phyloP scores from a whole-genome alignment of 352 stramenopile species.

The Pythium phragmiticola region DNA sequence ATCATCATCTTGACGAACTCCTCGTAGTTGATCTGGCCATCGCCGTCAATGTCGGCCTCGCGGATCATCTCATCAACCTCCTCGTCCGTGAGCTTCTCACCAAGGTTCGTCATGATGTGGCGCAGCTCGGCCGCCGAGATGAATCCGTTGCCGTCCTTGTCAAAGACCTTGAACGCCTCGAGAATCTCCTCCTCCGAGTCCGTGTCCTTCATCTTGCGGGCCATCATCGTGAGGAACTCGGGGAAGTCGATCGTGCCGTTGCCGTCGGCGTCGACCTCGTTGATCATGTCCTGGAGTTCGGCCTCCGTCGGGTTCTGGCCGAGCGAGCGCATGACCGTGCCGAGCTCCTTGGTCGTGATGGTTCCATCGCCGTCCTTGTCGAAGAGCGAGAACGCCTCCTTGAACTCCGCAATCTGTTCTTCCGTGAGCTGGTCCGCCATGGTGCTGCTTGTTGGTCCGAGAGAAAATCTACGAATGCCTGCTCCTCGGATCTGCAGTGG shows the following conservation, averaged over 20 bases:
- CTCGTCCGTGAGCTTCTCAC: slow-evolving; percentile 98
- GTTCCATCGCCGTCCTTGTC: slow-evolving; percentile 98
- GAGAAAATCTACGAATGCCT: slow-evolving; percentile 68
- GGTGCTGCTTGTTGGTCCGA: slow-evolving; percentile 29
- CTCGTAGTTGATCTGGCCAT: slow-evolving; percentile 99
- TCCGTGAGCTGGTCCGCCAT: slow-evolving; percentile 91
- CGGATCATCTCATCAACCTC: slow-evolving; percentile 99
- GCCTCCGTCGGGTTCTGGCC: slow-evolving; percentile 98
- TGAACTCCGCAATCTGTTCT: slow-evolving; percentile 99
- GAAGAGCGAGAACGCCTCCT: slow-evolving; percentile 99
- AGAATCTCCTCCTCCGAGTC: slow-evolving; percentile 99
- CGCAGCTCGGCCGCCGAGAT: slow-evolving; percentile 97
- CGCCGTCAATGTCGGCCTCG: slow-evolving; percentile 98
- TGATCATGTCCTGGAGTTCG: slow-evolving; percentile 99
- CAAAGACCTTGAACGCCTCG: slow-evolving; percentile 98
- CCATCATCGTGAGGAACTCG: slow-evolving; percentile 99
- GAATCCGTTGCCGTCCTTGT: slow-evolving; percentile 99
- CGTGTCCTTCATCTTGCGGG: slow-evolving; percentile 99
- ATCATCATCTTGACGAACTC: slow-evolving; percentile 99
- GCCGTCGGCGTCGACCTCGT: slow-evolving; percentile 98
- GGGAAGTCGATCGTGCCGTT: slow-evolving; percentile 99
- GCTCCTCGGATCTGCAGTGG: too few species aligned
- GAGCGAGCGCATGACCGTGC: slow-evolving; percentile 98
- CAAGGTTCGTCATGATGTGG: slow-evolving; percentile 99
- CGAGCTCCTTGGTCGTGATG: slow-evolving; percentile 99